phyloP scores from a whole-genome alignment of 2,329 filamentous ascomycete genomes.

The Ophiocordyceps camponoti-saundersi region DNA sequence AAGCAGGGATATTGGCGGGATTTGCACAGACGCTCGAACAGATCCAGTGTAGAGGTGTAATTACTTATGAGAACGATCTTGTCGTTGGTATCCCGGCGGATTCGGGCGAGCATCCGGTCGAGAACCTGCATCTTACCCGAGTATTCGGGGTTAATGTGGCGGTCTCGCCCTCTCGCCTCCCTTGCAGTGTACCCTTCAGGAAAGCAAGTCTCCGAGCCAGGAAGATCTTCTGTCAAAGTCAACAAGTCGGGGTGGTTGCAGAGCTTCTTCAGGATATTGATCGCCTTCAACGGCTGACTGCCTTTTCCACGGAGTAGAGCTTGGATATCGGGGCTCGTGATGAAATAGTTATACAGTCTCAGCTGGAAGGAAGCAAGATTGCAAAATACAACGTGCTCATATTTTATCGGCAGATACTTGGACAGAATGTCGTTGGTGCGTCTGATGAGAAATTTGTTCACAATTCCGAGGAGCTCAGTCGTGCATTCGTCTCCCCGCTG shows the following conservation, averaged over 20 bases:
- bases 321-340: constrained; percentile 88
- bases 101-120: constrained; percentile 93
- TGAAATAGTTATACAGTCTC: constrained; percentile 91
- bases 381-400: constrained; percentile 98
- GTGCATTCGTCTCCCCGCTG: constrained; percentile 73
- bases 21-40: constrained; percentile 85
- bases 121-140: constrained; percentile 97
- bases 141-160: constrained; percentile 89
- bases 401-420: constrained; percentile 95
- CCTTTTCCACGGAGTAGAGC: constrained; percentile 83
- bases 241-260: constrained; percentile 96
- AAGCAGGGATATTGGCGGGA: constrained; percentile 69
- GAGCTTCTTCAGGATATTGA: constrained; percentile 91
- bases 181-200: constrained; percentile 82
- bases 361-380: constrained; percentile 85
- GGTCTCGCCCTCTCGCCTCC: constrained; percentile 71
- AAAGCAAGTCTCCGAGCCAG: constrained; percentile 66
- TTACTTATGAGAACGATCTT: constrained; percentile 99
- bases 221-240: constrained; percentile 65
- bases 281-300: constrained; percentile 90
- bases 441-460: constrained; percentile 98
- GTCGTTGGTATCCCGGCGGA: constrained; percentile 91
- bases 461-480: constrained; percentile 60
- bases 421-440: constrained; percentile 95
- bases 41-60: constrained; percentile 88